Percentiles rank a stretch among this genome's conserved stretches.
Evolutionary conservation across 2,329 filamentous ascomycete species (phyloP).

Genomic region (Immersiporthe knoxdaviesiana): DNA sequence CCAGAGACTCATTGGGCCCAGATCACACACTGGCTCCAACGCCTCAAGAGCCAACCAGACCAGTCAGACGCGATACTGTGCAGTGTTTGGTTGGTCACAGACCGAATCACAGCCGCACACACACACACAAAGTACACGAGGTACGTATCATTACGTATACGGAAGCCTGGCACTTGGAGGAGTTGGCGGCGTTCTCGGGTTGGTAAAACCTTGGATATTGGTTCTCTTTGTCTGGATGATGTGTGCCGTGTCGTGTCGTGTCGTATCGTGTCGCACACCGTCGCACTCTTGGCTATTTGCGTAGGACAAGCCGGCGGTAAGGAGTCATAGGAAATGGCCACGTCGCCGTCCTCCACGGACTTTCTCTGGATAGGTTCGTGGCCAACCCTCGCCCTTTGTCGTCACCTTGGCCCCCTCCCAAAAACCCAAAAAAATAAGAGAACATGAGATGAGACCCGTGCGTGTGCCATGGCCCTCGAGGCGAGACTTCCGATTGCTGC

Average conservation of each 20-base stretch:
- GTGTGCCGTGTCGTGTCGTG: not conserved
- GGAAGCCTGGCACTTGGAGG: not conserved
- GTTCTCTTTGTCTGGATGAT: not conserved
- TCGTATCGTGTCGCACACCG: not conserved
- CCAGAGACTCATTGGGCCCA: not conserved
- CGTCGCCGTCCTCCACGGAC: constrained; percentile 1
- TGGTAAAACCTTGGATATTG: not conserved
- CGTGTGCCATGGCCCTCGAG: not conserved
- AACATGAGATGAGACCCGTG: not conserved
- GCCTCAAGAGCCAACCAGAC: constrained; percentile 17
- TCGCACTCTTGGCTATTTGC: not conserved
- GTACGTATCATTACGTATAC: constrained; percentile 6
- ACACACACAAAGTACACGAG: not conserved
- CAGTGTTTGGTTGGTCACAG: constrained; percentile 22
- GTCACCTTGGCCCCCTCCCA: not conserved
- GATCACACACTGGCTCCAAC: constrained; percentile 10
- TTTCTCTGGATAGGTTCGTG: not conserved
- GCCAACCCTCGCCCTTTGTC: too few relatives aligned
- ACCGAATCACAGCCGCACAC: constrained; percentile 16
- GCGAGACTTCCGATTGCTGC: not conserved
- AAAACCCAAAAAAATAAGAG: too few relatives aligned
- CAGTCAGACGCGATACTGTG: constrained; percentile 6
- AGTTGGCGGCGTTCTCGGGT: not conserved
- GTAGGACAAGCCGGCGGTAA: constrained; percentile 23
- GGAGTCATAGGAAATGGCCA: not conserved